phyloP scores from a whole-genome alignment of 805 yeast genomes.

The Starmerella floricola region DNA sequence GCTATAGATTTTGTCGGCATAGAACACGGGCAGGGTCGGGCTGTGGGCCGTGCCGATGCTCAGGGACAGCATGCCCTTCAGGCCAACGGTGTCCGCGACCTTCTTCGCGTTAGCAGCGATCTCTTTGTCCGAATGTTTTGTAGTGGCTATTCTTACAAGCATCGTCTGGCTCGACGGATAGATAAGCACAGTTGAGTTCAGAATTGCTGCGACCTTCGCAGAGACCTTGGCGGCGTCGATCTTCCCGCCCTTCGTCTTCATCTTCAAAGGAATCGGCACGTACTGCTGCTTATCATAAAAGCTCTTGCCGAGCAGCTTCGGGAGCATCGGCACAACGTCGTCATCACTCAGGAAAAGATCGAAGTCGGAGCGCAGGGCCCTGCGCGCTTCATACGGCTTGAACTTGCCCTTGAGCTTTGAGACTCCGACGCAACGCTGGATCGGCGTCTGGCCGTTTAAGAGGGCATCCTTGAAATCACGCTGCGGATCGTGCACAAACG shows the following conservation, averaged over 20 bases:
- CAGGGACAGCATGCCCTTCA: conserved; percentile 30
- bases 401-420: conserved; percentile 69
- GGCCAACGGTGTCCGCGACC: conserved; percentile 38
- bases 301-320: conserved; percentile 68
- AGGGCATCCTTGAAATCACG: conserved; percentile 32
- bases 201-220: conserved; percentile 47
- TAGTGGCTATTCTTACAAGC: conserved; percentile 53
- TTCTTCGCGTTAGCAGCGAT: conserved; percentile 50
- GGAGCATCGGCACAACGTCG: conserved; percentile 63
- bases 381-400: conserved; percentile 78
- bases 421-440: conserved; percentile 49
- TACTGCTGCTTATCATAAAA: conserved; percentile 63
- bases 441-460: conserved; percentile 22
- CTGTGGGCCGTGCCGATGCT: conserved; percentile 59
- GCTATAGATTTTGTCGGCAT: conserved; percentile 41
- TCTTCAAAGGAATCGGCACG: conserved; percentile 42
- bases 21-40: conserved; percentile 76
- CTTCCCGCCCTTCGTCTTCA: conserved; percentile 27
- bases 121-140: conserved; percentile 36
- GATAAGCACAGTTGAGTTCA: conserved; percentile 46
- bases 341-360: conserved; percentile 81
- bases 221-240: conserved; percentile 41
- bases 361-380: conserved; percentile 54
- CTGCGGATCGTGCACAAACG: conserved; percentile 59
- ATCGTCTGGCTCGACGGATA: conserved; percentile 66